phyloP scores from a whole-genome alignment of 768 basidiomycete species.

The Tulasnella sp. region DNA sequence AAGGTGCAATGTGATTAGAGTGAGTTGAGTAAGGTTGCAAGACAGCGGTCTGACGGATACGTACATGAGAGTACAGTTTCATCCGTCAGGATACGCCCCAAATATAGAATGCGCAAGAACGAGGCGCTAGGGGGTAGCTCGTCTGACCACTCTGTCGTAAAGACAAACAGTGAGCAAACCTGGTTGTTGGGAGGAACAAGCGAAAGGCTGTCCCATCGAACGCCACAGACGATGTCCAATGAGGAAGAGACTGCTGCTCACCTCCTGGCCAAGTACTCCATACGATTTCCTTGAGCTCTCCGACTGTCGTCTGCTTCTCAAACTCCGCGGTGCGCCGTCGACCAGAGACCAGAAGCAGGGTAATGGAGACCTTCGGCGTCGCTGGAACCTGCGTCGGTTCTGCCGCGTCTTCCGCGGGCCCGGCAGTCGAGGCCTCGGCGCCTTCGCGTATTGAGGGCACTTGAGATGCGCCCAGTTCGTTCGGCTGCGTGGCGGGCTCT shows the following conservation, averaged over 20 bases:
- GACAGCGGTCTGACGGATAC: constrained; percentile 7
- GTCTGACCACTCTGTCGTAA: constrained; percentile 31
- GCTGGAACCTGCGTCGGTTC: constrained; percentile 20
- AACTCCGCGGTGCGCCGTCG: constrained; percentile 31
- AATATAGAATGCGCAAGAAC: constrained; percentile 32
- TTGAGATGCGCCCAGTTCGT: constrained; percentile 9
- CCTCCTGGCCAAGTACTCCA: constrained; percentile 32
- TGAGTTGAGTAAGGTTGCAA: neutral
- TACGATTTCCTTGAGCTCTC: constrained; percentile 31
- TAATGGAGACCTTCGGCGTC: constrained; percentile 30
- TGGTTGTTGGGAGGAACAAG: neutral
- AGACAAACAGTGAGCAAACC: neutral
- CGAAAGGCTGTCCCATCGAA: neutral
- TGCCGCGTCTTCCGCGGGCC: neutral
- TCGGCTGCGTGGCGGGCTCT: neutral
- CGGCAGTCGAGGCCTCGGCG: constrained; percentile 8
- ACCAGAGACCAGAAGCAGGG: constrained; percentile 32
- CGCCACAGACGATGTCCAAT: neutral
- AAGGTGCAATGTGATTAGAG: neutral
- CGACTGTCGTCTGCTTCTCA: constrained; percentile 28
- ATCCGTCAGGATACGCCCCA: constrained; percentile 32
- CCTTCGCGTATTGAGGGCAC: constrained; percentile 12
- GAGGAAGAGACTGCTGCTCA: constrained; percentile 20
- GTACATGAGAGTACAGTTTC: constrained; percentile 30
- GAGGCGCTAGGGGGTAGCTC: constrained; percentile 30